Evolutionary conservation across 306 rosid genomes (phyloP).

Genomic region (Bauhinia variegata): DNA sequence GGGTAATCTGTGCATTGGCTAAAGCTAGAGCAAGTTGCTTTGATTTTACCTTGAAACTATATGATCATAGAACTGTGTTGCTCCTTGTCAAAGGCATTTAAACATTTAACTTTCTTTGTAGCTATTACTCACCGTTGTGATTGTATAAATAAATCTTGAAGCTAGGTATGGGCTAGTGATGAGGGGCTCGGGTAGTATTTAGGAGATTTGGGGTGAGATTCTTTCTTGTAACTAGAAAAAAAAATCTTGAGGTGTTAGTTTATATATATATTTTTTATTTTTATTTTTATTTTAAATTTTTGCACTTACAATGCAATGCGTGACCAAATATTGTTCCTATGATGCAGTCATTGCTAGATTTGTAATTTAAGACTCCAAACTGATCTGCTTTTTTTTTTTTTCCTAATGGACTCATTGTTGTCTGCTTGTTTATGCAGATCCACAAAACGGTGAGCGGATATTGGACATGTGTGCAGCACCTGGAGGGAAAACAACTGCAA

Average conservation of each 20-base stretch:
- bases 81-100: not conserved
- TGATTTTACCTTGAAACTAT: not conserved
- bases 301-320: not conserved
- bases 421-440: constrained; percentile 57
- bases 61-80: not conserved
- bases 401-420: constrained; percentile 17
- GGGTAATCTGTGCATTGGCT: too few species aligned
- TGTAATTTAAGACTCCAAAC: not conserved
- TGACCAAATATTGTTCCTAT: not conserved
- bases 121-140: not conserved
- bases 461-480: constrained; percentile 99
- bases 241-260: not conserved
- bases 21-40: too few species aligned
- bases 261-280: not conserved
- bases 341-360: not conserved
- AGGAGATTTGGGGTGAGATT: too few species aligned
- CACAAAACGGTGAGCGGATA: constrained; percentile 82
- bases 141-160: not conserved
- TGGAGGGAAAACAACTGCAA: constrained; percentile 96
- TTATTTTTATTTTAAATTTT: not conserved
- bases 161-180: too few species aligned
- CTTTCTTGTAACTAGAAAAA: too few species aligned
- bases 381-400: constrained; percentile 1
- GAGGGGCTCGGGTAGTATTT: too few species aligned
- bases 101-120: not conserved